Conservation (phyloP, 176 grass and related monocot species). For the Avena insularis region DNA sequence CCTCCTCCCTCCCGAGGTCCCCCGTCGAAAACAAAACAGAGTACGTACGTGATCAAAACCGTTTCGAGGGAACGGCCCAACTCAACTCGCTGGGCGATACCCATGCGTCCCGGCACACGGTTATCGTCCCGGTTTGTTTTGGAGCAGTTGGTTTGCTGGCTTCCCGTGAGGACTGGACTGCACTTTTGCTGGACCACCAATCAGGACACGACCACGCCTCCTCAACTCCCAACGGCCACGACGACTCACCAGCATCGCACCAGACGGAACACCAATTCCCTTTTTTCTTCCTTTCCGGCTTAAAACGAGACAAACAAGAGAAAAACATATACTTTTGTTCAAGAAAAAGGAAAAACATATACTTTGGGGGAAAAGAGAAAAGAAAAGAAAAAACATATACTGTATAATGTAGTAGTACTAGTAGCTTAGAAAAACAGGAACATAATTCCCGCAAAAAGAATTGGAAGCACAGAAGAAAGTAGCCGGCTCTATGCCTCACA, state of each 20-base stretch:
- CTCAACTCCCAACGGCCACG: constrained; percentile 27
- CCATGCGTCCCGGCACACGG: neutral
- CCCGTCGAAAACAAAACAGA: neutral
- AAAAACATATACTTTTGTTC: neutral
- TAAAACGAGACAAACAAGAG: neutral
- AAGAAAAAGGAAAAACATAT: neutral
- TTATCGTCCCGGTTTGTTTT: neutral
- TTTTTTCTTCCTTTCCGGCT: neutral
- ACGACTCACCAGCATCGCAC: constrained; percentile 15
- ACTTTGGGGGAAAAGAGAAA: too few relatives aligned
- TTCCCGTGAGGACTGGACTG: neutral
- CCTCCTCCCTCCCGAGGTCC: too few relatives aligned
- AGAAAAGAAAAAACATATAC: too few relatives aligned
- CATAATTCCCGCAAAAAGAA: neutral
- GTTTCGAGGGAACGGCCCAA: neutral
- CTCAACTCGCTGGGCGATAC: too few relatives aligned
- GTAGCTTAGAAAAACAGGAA: too few relatives aligned
- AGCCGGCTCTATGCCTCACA: neutral
- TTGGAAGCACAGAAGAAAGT: neutral
- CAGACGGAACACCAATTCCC: neutral
- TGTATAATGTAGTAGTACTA: too few relatives aligned
- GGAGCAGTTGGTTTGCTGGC: constrained; percentile 3
- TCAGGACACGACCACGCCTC: neutral
- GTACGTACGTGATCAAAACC: constrained; percentile 6
- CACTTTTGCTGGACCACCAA: neutral